Base-by-base conservation (phyloP, 2,329 filamentous ascomycete species). In the Hortaea werneckii region DNA sequence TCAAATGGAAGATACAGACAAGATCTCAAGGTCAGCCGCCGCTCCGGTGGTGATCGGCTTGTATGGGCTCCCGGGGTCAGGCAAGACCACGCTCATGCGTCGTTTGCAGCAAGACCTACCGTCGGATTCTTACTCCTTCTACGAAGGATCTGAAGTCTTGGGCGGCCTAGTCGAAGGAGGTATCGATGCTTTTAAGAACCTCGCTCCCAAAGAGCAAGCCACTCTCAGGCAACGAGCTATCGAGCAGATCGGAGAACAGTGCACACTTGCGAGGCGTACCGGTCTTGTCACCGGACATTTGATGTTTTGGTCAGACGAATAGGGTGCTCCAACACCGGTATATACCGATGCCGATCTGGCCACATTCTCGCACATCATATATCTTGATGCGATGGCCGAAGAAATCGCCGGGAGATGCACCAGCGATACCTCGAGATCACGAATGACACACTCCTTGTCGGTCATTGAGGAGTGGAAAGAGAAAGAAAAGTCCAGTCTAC, bases 351-450 rank as follows among this genome's bases (percentile, higher is more conserved):
- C 54, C 6, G 78, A 82, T 46, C 41, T 71, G 4, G 38, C 63
- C 0, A 66, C 59, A 0, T 82, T 70, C 55, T 78, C 76, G 0
- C 77, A 82, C 51, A 75, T 83, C 10, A 38, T 83, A 8, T 82
- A 82, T 53, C 54, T 82, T 27, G 59, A 75, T 38, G 54, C 68
- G 1, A 52, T 65, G 1, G 50, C 65, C 0, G 53, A 67, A 10
- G 40, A 30, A 27, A 42, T 42, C 10, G 40, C 12, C 1, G 26
- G 58, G 58, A 80, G 11, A 11, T 20, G 10, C 49, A 49, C 0
- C 43, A 67, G 37, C 0, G 74, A 80, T 50, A 7, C 12, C 26
- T n/a, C n/a, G 20, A 35, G 40, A 10, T 7, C 35, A 32, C 28
- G 9, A 20, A 20, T 20, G 20, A 20, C 20, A 29, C 10, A 37